phyloP scores from a whole-genome alignment of 1,139 yeast species.

The Saccharomycopsis phalli region DNA sequence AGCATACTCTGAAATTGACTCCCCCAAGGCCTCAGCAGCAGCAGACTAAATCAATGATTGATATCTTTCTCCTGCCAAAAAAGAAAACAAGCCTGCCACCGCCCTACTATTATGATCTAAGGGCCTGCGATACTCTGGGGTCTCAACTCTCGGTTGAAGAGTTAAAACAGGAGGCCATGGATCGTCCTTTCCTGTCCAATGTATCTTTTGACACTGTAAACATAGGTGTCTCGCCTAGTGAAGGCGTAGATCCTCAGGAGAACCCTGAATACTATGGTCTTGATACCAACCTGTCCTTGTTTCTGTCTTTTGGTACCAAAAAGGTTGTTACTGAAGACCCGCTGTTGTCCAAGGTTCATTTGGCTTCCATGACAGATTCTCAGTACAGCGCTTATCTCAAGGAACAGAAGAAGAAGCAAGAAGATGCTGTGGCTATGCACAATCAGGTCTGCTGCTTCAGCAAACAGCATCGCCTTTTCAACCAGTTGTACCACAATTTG shows the following conservation, averaged over 20 bases:
- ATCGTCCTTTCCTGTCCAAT: constrained; percentile 20
- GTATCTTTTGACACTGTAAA: constrained; percentile 42
- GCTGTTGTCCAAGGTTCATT: constrained; percentile 12
- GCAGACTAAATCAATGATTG: constrained; percentile 8
- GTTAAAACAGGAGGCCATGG: too few species aligned
- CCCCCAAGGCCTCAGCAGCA: background rate
- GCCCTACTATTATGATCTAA: background rate
- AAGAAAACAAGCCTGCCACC: background rate
- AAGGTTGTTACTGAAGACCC: constrained; percentile 14
- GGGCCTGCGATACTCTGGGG: background rate
- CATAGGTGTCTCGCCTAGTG: constrained; percentile 27
- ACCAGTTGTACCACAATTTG: constrained; percentile 14
- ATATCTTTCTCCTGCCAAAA: constrained; percentile 6
- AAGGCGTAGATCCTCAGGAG: constrained; percentile 23
- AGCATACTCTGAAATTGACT: background rate
- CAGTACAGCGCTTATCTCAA: constrained; percentile 30
- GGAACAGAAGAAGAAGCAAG: constrained; percentile 3
- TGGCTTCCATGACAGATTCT: constrained; percentile 30
- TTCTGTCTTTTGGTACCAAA: constrained; percentile 17
- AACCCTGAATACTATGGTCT: constrained; percentile 24
- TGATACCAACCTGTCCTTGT: constrained; percentile 8
- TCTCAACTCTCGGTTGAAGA: background rate
- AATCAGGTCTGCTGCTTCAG: constrained; percentile 34
- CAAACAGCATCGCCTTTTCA: constrained; percentile 36
- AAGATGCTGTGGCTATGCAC: constrained; percentile 23